phyloP scores from a whole-genome alignment of 345 rosid genomes.

The Clarkia xantiana region DNA sequence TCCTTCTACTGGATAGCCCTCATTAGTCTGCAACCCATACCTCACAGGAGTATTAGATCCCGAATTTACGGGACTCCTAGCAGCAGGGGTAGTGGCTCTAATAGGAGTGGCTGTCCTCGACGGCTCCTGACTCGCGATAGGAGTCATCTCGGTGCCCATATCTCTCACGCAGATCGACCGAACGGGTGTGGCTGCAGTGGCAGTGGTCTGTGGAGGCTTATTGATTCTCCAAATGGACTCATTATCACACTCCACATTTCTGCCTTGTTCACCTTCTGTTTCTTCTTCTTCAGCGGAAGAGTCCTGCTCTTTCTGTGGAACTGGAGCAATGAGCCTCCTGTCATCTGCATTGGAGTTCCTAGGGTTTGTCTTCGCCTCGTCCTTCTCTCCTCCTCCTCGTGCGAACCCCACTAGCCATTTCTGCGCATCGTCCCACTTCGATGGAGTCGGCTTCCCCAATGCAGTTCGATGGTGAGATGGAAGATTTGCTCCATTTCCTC shows the following conservation, averaged over 20 bases:
- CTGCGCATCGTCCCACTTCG: constrained; percentile 99
- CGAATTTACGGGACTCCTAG: constrained; percentile 65
- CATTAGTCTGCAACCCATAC: constrained; percentile 13
- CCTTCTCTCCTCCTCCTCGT: constrained; percentile 49
- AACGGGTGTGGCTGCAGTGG: constrained; percentile 9
- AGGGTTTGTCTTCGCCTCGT: constrained; percentile 29
- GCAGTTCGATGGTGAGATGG: constrained; percentile 55
- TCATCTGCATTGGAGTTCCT: constrained; percentile 89
- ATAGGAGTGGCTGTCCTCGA: constrained; percentile 79
- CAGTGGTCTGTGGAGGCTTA: constrained; percentile 17
- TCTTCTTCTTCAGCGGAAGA: constrained; percentile 37
- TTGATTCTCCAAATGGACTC: constrained; percentile 49
- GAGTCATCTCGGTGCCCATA: constrained; percentile 99
- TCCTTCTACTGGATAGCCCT: constrained; percentile 8
- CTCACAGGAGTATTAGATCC: constrained; percentile 68
- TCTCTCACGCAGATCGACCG: constrained; percentile 76
- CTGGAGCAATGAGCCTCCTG: constrained; percentile 73
- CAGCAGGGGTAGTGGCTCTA: constrained; percentile 59
- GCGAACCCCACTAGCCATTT: constrained; percentile 85
- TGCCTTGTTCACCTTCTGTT: constrained; percentile 23
- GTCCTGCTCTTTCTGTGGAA: constrained; percentile 55
- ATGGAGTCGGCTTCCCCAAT: constrained; percentile 78
- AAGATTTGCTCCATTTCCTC: constrained; percentile 38
- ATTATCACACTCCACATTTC: constrained; percentile 67
- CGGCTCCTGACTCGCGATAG: constrained; percentile 81